These are phyloP conservation scores for Lecanicillium sp. DNA, from an alignment of 2,329 filamentous ascomycete species.

Conservation along the genomic window DNA sequence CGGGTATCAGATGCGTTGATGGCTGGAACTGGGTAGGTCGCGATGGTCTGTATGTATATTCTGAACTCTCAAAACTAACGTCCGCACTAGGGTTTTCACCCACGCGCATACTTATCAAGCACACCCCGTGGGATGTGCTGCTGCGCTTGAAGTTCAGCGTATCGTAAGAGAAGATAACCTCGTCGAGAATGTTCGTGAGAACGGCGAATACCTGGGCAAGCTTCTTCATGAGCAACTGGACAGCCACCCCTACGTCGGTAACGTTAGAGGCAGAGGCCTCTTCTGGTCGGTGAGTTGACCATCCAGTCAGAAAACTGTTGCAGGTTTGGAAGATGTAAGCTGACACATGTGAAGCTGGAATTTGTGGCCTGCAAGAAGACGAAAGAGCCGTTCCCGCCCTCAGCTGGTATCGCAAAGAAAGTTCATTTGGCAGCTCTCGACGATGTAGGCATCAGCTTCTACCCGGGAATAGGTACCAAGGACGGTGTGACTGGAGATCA, in stretches of 20 bases:
- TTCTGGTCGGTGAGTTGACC: slow-evolving; percentile 24
- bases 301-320: rapidly evolving
- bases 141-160: slow-evolving; percentile 25
- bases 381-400: slow-evolving; percentile 27
- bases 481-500: slow-evolving; percentile 21
- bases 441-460: slow-evolving; percentile 44
- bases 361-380: slow-evolving; percentile 23
- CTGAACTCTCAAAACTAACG: neutral
- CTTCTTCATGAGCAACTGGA: slow-evolving; percentile 20
- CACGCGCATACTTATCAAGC: slow-evolving; percentile 24
- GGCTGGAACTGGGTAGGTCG: slow-evolving; percentile 26
- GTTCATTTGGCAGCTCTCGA: slow-evolving; percentile 34
- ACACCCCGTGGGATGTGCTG: slow-evolving; percentile 23
- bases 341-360: slow-evolving; percentile 20
- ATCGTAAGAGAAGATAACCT: slow-evolving; percentile 40
- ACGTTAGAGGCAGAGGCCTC: slow-evolving; percentile 25
- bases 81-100: slow-evolving; percentile 14
- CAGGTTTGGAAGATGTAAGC: no score
- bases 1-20: slow-evolving; percentile 42
- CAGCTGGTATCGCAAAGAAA: slow-evolving; percentile 20
- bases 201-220: slow-evolving; percentile 14
- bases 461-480: slow-evolving; percentile 21
- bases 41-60: no score
- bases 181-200: slow-evolving; percentile 17
- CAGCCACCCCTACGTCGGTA: slow-evolving; percentile 23